Base-by-base conservation (phyloP, 1,284 basidiomycete species). In the Schizophyllum amplum region DNA sequence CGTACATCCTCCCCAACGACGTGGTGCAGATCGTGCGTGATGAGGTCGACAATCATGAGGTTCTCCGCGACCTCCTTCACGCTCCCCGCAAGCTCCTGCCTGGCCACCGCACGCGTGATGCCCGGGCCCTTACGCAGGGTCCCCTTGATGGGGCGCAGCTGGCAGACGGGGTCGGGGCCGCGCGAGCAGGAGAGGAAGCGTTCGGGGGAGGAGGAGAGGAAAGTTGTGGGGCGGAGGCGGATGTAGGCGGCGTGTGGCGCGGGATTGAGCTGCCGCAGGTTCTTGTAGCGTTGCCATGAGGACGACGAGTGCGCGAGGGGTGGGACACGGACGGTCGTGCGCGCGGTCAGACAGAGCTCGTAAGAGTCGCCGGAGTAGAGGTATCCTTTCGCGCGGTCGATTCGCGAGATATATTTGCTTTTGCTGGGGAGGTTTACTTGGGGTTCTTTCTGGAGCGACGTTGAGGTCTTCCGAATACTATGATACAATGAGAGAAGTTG, bases 1-100 rank as follows among this genome's bases (percentile, higher is more conserved):
- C 78, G 69, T 4, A 99, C 94, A 53, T 87, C 68, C 68, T 90
- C 70, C 61, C 90, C 76, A 63, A 98, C 75, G 66, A 92, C 74
- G 66, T 85, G 72, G 75, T 89, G 84, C 26, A 99, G 75, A 71
- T 99, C 96, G 58, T 97, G 92, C 15, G 94, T 84, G 65, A 98
- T 98, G 47, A 98, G 80, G 68, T 98, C 96, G 22, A 98, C 96
- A 63, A 99, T 98, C 96, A 99, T 98, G 55, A 98, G 73, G 68
- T 99, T 99, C 73, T 98, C 96, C 0, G 95, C 96, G 1, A 96
- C 84, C 70, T 99, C 96, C 71, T 98, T 99, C 48, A 77, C 75
- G 67, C 92, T 94, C 4, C 83, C 84, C 22, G 80, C 76, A 26
- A 99, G 74, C 1, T 79, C 70, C 64, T 81, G 63, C 65, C 87